These are phyloP conservation scores for Penicillium sp. DNA, from an alignment of 2,329 filamentous ascomycete genomes.

Conservation along the genomic window DNA sequence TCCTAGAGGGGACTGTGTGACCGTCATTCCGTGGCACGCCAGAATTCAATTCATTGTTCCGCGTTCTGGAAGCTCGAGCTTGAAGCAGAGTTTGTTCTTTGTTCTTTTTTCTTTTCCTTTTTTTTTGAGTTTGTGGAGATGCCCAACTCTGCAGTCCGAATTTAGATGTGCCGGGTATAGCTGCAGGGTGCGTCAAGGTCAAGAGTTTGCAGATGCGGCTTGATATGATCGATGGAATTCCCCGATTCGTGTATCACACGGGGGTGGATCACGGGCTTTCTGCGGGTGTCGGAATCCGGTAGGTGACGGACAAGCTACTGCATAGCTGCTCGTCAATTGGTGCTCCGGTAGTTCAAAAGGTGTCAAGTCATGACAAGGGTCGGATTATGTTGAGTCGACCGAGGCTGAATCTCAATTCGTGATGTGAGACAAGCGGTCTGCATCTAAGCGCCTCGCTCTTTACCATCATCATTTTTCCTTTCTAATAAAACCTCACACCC, in stretches of 20 bases:
- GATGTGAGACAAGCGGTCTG: background rate
- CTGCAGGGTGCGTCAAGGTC: background rate
- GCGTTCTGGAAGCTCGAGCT: background rate
- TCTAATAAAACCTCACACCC: background rate
- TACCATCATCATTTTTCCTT: background rate
- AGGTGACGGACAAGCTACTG: background rate
- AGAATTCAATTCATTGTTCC: conserved; percentile 7
- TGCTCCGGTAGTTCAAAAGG: background rate
- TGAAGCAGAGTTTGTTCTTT: background rate
- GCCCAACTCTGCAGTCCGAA: background rate
- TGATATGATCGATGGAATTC: conserved; percentile 4
- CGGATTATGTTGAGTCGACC: background rate
- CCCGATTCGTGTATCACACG: background rate
- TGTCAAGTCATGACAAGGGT: background rate
- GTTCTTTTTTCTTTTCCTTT: too few species aligned
- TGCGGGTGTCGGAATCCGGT: conserved; percentile 7
- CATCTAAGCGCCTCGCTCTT: background rate
- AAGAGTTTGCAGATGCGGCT: background rate
- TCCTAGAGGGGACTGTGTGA: conserved; percentile 5
- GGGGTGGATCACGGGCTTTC: conserved; percentile 4
- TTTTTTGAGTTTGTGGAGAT: background rate
- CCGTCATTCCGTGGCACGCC: background rate
- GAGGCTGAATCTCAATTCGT: background rate
- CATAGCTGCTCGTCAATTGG: background rate
- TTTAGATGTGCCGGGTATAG: background rate